Percentiles rank a stretch among this genome's conserved stretches.
phyloP scores from a whole-genome alignment of 2,329 filamentous ascomycete genomes.

The Nigrospora sphaerica region DNA sequence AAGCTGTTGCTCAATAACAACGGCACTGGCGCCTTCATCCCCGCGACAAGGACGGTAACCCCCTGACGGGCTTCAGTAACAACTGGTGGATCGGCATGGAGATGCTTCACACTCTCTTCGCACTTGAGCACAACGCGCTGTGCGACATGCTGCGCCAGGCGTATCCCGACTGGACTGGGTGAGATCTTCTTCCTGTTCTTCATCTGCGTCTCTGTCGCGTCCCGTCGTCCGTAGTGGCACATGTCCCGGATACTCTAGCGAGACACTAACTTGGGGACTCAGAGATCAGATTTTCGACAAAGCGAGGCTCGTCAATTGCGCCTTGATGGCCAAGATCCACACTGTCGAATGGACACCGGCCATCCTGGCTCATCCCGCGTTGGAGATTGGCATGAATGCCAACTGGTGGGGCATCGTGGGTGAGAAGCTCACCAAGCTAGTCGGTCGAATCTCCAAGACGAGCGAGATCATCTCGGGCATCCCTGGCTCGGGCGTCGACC shows the following conservation, averaged over 20 bases:
- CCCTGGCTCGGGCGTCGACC: slow-evolving; percentile 18
- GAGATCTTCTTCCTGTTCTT: background rate
- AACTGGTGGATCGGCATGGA: slow-evolving; percentile 42
- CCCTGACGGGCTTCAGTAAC: slow-evolving; percentile 31
- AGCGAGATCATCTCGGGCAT: slow-evolving; percentile 28
- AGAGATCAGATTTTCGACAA: slow-evolving; percentile 35
- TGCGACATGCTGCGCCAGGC: slow-evolving; percentile 27
- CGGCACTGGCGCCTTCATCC: slow-evolving; percentile 27
- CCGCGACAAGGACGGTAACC: slow-evolving; percentile 26
- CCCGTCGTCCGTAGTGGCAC: background rate
- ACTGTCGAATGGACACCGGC: slow-evolving; percentile 42
- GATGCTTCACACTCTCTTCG: slow-evolving; percentile 37
- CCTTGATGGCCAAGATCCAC: slow-evolving; percentile 42
- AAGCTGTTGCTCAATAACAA: slow-evolving; percentile 28
- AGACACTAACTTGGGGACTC: background rate
- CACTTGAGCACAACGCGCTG: slow-evolving; percentile 37
- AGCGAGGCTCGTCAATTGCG: slow-evolving; percentile 34
- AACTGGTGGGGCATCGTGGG: slow-evolving; percentile 39
- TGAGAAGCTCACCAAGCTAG: slow-evolving; percentile 29
- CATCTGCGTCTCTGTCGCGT: too few species aligned
- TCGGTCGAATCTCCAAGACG: slow-evolving; percentile 31
- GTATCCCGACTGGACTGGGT: slow-evolving; percentile 27
- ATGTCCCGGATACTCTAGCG: background rate
- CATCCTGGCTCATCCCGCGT: slow-evolving; percentile 34
- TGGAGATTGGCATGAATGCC: slow-evolving; percentile 33